These are phyloP conservation scores for Lasiodiplodia gonubiensis DNA, from an alignment of 2,329 filamentous ascomycete species.

Conservation along the genomic window DNA sequence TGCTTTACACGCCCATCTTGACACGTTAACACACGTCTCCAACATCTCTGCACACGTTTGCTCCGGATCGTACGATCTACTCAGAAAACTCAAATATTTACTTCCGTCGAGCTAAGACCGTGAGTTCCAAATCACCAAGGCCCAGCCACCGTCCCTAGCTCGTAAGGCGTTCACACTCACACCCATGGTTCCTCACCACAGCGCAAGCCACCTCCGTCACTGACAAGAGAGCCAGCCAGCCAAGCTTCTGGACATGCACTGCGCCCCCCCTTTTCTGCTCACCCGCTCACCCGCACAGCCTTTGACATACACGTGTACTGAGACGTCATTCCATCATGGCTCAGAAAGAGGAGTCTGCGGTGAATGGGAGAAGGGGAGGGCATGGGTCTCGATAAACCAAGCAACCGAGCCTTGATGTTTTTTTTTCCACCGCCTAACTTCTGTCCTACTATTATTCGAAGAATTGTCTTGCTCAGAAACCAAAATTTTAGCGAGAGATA, in stretches of 20 bases:
- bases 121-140: not conserved
- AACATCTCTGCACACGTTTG: not conserved
- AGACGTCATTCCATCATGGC: not conserved
- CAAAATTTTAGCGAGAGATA: not conserved
- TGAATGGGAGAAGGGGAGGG: not conserved
- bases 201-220: not conserved
- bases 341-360: not conserved
- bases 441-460: not conserved
- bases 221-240: not conserved
- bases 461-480: too few relatives aligned
- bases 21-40: not conserved
- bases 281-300: not conserved
- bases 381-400: not conserved
- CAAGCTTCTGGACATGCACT: not conserved
- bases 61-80: not conserved
- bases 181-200: not conserved
- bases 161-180: not conserved
- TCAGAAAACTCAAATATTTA: not conserved
- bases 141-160: not conserved
- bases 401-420: not conserved
- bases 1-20: too few relatives aligned
- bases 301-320: not conserved
- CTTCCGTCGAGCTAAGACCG: not conserved
- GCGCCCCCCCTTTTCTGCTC: not conserved
- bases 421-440: not conserved